A percentile compares a stretch with the other conserved stretches of the same genome.
Evolutionary conservation across 208 protist genomes (phyloP).

Genomic region (Herpetomonas muscarum): DNA sequence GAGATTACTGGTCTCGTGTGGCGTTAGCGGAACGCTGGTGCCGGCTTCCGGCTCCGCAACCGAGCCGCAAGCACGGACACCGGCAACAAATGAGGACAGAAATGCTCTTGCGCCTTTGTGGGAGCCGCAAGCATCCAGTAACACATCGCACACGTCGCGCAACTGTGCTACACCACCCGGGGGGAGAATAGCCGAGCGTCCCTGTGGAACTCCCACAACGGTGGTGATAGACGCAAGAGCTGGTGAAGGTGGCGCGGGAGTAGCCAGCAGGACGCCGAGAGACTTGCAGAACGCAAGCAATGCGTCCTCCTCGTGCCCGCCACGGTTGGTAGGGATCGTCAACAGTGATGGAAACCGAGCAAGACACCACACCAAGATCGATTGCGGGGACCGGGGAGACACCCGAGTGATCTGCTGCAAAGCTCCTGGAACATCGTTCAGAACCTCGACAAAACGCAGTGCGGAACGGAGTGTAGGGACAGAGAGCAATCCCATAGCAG

Average conservation of each 20-base stretch:
- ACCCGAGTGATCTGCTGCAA: neutral
- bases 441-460: conserved; percentile 46
- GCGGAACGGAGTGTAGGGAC: conserved; percentile 44
- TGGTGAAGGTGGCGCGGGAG: neutral
- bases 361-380: conserved; percentile 48
- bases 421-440: conserved; percentile 24
- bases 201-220: conserved; percentile 7
- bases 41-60: conserved; percentile 3
- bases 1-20: too few relatives aligned
- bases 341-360: conserved; percentile 18
- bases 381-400: neutral
- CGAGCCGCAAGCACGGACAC: neutral
- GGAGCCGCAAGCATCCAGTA: neutral
- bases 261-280: neutral
- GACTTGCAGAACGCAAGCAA: too few relatives aligned
- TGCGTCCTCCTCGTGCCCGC: neutral
- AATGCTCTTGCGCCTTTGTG: neutral
- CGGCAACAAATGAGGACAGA: neutral
- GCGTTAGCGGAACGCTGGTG: neutral
- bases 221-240: conserved; percentile 14
- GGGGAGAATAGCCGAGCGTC: neutral
- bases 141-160: neutral
- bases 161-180: neutral
- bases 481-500: conserved; percentile 68
- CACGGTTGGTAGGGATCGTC: neutral